Base-by-base conservation (phyloP, 305 asterid genomes). In the Solanum hybrid region DNA sequence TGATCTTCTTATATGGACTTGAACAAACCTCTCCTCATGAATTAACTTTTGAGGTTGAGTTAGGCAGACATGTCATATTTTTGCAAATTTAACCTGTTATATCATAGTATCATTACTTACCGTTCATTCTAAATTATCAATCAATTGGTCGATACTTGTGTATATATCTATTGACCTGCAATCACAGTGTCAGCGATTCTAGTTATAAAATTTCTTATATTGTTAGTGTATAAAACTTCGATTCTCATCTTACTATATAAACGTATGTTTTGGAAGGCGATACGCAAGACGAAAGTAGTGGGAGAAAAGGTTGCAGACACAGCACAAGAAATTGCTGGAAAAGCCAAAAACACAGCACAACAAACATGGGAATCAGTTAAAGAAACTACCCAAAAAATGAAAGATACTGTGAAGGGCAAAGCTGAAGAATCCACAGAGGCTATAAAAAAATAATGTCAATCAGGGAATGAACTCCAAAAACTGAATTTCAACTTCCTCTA, bases 331-430 rank as follows among this genome's bases (percentile, higher is more conserved):
- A n/a, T 92, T 14, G 80, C 89, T 2, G 94, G 84, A 4, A 94
- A 91, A 88, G 94, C 94, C 6, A 90, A 91, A 87, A 74, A 91
- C 7, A 88, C 92, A 2, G 92, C 94, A 33, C 89, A 91, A 71
- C 91, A 90, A 8, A 93, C 94, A 3, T 92, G 92, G 94, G 93
- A 83, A 6, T 36, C 93, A 0, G 93, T 93, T 11, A 93, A 89
- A 31, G 95, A 90, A 20, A 91, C 92, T n/a, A 86, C 92, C 3
- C 92, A 92, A 11, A 92, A 92, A 86, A 69, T 93, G 31, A 92
- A 92, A 89, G 93, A 92, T 5, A 90, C 90, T 2, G 93, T 91
- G 42, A 89, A 14, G 3, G 92, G 90, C 2, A 91, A 90, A 67
- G 92, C 88, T 34, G 93, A 92, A 11, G 90, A 92, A n/a, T 71